Conservation (phyloP, 768 basidiomycete species). For the Mycena haematopus region DNA sequence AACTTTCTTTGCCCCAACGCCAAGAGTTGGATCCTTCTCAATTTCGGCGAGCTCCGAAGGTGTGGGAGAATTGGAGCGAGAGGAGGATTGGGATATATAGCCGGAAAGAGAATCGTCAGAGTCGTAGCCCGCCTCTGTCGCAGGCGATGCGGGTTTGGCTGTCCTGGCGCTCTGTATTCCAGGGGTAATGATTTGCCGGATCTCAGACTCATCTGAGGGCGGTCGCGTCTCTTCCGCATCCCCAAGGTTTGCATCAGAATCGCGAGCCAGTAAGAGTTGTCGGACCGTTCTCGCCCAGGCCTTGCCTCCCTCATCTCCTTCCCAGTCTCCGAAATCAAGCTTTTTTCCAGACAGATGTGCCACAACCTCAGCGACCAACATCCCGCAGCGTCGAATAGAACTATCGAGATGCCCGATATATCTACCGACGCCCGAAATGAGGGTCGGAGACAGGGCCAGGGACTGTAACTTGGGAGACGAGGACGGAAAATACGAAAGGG, state of each 20-base stretch:
- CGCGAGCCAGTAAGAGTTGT: constrained; percentile 53
- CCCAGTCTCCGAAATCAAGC: constrained; percentile 86
- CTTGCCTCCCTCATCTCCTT: constrained; percentile 70
- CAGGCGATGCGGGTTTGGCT: constrained; percentile 29
- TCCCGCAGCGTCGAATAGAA: constrained; percentile 84
- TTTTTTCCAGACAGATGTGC: constrained; percentile 67
- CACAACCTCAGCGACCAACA: constrained; percentile 88
- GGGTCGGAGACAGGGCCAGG: constrained; percentile 59
- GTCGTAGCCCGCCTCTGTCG: constrained; percentile 53
- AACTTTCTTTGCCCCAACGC: constrained; percentile 71
- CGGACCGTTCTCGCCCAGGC: constrained; percentile 71
- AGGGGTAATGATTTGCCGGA: constrained; percentile 20
- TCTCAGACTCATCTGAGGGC: constrained; percentile 11
- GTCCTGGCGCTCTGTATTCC: constrained; percentile 23
- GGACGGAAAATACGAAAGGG: constrained; percentile 64
- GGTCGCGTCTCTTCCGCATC: constrained; percentile 22
- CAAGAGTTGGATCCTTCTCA: constrained; percentile 84
- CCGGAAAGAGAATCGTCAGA: constrained; percentile 88
- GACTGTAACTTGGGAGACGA: constrained; percentile 51
- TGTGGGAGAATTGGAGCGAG: constrained; percentile 82
- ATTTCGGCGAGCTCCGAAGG: constrained; percentile 83
- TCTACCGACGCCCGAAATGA: constrained; percentile 71
- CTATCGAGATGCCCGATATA: constrained; percentile 84
- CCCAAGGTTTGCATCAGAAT: constrained; percentile 54
- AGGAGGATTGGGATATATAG: constrained; percentile 70